phyloP scores from a whole-genome alignment of 805 yeast genomes.

The Candida adriatica region DNA sequence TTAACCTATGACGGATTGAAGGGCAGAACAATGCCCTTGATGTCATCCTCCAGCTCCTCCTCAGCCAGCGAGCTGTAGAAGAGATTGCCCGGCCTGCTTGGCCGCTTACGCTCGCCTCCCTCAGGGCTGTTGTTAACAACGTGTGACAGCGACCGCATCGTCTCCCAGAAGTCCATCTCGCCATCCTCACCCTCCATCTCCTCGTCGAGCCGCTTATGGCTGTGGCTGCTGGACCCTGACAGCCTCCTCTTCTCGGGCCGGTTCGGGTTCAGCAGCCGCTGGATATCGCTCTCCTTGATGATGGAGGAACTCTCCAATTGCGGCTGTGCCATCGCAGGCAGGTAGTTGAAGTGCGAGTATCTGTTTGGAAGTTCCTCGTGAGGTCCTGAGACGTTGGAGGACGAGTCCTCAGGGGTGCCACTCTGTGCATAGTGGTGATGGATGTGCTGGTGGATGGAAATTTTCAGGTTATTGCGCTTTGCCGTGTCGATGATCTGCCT shows the following conservation, averaged over 20 bases:
- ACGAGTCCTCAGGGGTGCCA: conserved; percentile 20
- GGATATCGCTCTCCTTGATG: conserved; percentile 39
- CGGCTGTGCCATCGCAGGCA: conserved; percentile 72
- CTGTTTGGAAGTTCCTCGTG: conserved; percentile 37
- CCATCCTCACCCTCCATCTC: conserved; percentile 47
- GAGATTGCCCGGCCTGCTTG: conserved; percentile 3
- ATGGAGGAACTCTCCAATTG: conserved; percentile 50
- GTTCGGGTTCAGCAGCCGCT: conserved; percentile 36
- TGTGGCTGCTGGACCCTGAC: conserved; percentile 16
- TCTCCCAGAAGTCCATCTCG: conserved; percentile 67
- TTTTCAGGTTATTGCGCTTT: conserved; percentile 43
- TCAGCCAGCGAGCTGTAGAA: conserved; percentile 12
- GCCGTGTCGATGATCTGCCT: conserved; percentile 56
- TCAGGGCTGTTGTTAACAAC: conserved; percentile 14
- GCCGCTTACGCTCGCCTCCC: conserved; percentile 1
- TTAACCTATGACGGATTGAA: conserved; percentile 21
- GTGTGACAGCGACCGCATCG: conserved; percentile 50
- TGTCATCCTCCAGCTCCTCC: conserved; percentile 19
- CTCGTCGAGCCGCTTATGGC: conserved; percentile 16
- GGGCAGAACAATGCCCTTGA: conserved; percentile 18
- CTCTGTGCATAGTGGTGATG: conserved; percentile 59
- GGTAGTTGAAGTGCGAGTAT: conserved; percentile 65
- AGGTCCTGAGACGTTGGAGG: conserved; percentile 17
- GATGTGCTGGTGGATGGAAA: conserved; percentile 80
- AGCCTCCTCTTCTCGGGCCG: conserved; percentile 10